Evolutionary conservation across 257 asterid species (phyloP).

Genomic region (Solanum dulcamara): DNA sequence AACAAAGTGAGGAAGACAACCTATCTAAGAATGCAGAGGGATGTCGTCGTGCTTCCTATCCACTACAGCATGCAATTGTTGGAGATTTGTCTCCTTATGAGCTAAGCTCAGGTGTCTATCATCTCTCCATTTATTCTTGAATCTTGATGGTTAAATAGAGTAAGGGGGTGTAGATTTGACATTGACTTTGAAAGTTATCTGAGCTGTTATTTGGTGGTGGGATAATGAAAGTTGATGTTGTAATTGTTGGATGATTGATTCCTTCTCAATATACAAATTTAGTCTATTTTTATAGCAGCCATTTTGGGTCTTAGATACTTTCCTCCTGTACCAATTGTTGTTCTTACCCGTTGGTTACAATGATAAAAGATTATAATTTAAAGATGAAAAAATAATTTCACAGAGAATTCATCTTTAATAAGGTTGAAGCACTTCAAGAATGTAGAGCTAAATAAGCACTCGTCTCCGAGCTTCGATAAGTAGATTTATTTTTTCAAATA

Average conservation of each 20-base stretch:
- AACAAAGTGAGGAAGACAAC: not conserved
- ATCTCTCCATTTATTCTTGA: conserved; percentile 1
- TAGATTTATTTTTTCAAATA: too few relatives aligned
- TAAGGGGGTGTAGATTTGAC: not conserved
- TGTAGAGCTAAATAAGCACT: too few relatives aligned
- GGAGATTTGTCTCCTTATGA: not conserved
- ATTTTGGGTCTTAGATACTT: too few relatives aligned
- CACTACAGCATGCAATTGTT: not conserved
- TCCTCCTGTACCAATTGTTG: too few relatives aligned
- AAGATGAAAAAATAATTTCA: too few relatives aligned
- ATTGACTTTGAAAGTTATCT: not conserved
- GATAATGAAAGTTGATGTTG: not conserved
- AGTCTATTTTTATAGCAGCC: too few relatives aligned
- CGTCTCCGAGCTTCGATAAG: too few relatives aligned
- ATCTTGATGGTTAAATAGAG: not conserved
- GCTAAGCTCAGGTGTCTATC: not conserved
- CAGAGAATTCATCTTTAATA: too few relatives aligned
- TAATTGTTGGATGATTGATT: not conserved
- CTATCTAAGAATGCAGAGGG: not conserved
- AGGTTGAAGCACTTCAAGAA: too few relatives aligned
- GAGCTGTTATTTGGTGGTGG: not conserved
- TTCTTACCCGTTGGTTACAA: too few relatives aligned
- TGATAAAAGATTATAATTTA: too few relatives aligned
- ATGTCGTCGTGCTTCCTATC: not conserved
- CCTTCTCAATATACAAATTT: not conserved